phyloP scores from a whole-genome alignment of 164 flowering plant species.

The grape (Vitis vinifera) region DNA sequence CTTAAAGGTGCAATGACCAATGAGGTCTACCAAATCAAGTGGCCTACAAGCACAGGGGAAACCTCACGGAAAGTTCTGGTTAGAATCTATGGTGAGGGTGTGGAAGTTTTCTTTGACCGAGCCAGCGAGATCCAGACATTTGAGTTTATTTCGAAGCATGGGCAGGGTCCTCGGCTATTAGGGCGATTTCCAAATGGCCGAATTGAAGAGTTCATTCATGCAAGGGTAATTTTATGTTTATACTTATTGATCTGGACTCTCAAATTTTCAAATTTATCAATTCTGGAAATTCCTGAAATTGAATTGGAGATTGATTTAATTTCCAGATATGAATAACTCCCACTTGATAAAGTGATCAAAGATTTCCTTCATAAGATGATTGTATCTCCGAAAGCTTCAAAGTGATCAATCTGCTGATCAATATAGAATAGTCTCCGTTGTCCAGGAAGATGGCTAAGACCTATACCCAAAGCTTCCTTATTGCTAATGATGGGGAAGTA shows the following conservation, averaged over 20 bases:
- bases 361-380: too few relatives aligned
- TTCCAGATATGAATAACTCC: background rate
- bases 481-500: too few relatives aligned
- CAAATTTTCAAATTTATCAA: background rate
- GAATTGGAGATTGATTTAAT: background rate
- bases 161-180: constrained; percentile 75
- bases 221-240: constrained; percentile 47
- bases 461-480: too few relatives aligned
- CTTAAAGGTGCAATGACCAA: constrained; percentile 93
- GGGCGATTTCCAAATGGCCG: constrained; percentile 70
- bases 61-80: constrained; percentile 58
- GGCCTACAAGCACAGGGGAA: constrained; percentile 47
- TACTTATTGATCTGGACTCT: background rate
- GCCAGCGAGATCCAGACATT: constrained; percentile 68
- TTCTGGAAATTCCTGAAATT: background rate
- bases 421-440: too few relatives aligned
- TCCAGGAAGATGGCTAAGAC: too few relatives aligned
- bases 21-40: constrained; percentile 73
- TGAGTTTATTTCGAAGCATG: constrained; percentile 76
- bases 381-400: too few relatives aligned
- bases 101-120: constrained; percentile 74
- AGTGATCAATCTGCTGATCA: too few relatives aligned
- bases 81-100: constrained; percentile 83
- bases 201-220: constrained; percentile 83
- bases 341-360: too few relatives aligned